These are phyloP conservation scores for Ophiostoma populinum DNA, from an alignment of 2,329 filamentous ascomycete genomes.

Conservation along the genomic window DNA sequence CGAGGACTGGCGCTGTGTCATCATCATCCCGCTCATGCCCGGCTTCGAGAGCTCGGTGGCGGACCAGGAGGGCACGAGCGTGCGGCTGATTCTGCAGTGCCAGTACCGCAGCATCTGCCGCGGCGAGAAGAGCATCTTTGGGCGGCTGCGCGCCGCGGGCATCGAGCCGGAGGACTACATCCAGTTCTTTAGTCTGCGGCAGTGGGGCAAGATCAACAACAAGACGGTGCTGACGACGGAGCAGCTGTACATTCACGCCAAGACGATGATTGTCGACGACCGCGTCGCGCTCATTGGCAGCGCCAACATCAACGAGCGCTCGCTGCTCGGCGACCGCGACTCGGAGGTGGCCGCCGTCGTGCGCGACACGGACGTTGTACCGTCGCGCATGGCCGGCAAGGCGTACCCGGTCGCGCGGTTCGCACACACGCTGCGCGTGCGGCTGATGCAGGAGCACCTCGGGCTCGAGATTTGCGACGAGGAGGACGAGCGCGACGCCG, in stretches of 20 bases:
- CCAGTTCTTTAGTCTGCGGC: constrained; percentile 77
- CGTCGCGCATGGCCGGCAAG: constrained; percentile 77
- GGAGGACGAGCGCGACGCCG: constrained; percentile 44
- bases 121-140: constrained; percentile 83
- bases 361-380: constrained; percentile 81
- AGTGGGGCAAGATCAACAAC: constrained; percentile 81
- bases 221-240: constrained; percentile 77
- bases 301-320: constrained; percentile 96
- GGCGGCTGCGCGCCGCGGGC: constrained; percentile 55
- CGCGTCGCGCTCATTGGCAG: constrained; percentile 86
- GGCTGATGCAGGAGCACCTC: constrained; percentile 90
- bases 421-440: constrained; percentile 79
- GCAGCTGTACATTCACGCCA: constrained; percentile 95
- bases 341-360: constrained; percentile 85
- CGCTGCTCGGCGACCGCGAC: constrained; percentile 80
- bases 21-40: constrained; percentile 91
- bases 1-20: constrained; percentile 78
- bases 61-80: constrained; percentile 81
- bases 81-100: constrained; percentile 90
- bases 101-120: constrained; percentile 94
- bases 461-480: constrained; percentile 91
- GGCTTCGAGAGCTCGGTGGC: constrained; percentile 96
- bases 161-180: constrained; percentile 95
- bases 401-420: constrained; percentile 85
- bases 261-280: constrained; percentile 92